phyloP scores from a whole-genome alignment of 2,329 filamentous ascomycete genomes.

The Dothiorella sarmentorum region DNA sequence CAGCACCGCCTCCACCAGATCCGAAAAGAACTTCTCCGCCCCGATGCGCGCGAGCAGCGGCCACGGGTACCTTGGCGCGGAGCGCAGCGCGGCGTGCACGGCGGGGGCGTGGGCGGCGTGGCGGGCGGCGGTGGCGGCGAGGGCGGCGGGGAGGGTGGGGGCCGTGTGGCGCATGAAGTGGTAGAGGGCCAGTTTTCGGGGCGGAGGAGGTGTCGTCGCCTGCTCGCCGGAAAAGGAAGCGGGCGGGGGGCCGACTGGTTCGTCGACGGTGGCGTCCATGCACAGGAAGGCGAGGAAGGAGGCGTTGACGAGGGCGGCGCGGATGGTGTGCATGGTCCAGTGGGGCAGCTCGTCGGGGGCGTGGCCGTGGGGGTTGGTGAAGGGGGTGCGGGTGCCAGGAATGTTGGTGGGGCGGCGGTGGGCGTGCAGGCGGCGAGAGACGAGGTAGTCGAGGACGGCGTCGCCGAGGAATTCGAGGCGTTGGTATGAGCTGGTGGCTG shows the following conservation, averaged over 20 bases:
- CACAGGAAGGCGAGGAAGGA: slow-evolving; percentile 75
- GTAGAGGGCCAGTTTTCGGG: slow-evolving; percentile 58
- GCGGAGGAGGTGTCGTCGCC: slow-evolving; percentile 8
- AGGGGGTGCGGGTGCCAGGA: slow-evolving; percentile 72
- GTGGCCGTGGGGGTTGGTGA: slow-evolving; percentile 78
- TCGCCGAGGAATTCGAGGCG: slow-evolving; percentile 88
- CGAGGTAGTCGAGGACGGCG: slow-evolving; percentile 73
- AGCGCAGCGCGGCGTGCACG: slow-evolving; percentile 51
- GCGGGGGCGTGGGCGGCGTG: slow-evolving; percentile 48
- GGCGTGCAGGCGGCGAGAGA: slow-evolving; percentile 62
- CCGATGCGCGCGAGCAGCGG: slow-evolving; percentile 61
- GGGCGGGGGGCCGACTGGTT: slow-evolving; percentile 33
- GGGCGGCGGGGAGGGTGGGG: slow-evolving; percentile 45
- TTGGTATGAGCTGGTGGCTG: slow-evolving; percentile 61
- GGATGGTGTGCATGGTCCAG: slow-evolving; percentile 69
- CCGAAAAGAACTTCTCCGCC: slow-evolving; percentile 75
- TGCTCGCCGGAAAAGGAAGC: slow-evolving; percentile 21
- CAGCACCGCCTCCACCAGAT: slow-evolving; percentile 75
- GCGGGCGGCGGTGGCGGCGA: slow-evolving; percentile 35
- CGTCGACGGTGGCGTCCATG: slow-evolving; percentile 53
- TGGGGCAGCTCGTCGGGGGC: slow-evolving; percentile 50
- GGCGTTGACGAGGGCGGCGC: slow-evolving; percentile 74
- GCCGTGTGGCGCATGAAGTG: slow-evolving; percentile 64
- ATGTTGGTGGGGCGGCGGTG: slow-evolving; percentile 36
- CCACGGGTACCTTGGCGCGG: slow-evolving; percentile 69